A percentile compares a stretch with the other conserved stretches of the same genome.
phyloP scores from a whole-genome alignment of 2,329 filamentous ascomycete genomes.

The Nothopassalora personata region DNA sequence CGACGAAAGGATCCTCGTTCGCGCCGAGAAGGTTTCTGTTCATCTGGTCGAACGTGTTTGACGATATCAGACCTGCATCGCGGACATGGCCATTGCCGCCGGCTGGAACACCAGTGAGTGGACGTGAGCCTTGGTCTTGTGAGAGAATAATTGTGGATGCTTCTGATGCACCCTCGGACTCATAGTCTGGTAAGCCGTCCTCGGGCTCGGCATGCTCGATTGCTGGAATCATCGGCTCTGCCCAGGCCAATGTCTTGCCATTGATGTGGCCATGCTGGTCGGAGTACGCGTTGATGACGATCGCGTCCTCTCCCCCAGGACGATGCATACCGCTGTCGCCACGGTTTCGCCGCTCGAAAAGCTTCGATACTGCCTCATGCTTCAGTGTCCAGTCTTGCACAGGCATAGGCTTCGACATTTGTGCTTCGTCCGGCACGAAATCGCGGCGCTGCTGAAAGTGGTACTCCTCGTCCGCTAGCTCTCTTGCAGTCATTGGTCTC shows the following conservation, averaged over 20 bases:
- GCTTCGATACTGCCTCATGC: neutral
- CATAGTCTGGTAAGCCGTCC: neutral
- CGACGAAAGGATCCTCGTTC: neutral
- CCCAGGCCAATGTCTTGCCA: neutral
- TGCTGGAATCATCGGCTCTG: neutral
- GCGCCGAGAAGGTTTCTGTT: neutral
- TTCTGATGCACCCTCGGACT: neutral
- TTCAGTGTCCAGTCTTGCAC: neutral
- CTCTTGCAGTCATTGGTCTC: neutral
- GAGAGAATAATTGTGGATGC: too few species aligned
- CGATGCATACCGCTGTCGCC: neutral
- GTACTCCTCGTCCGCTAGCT: neutral
- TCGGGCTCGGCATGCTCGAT: neutral
- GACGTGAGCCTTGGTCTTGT: too few species aligned
- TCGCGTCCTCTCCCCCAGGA: neutral
- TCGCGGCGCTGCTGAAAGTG: neutral
- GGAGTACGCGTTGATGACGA: neutral
- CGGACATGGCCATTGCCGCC: too few species aligned
- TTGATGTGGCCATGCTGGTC: neutral
- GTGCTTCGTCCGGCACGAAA: neutral
- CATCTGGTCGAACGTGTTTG: neutral
- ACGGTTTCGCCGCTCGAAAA: neutral
- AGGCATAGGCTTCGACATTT: neutral
- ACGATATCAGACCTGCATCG: neutral
- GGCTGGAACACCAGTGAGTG: too few species aligned